Evolutionary conservation across 495 filamentous ascomycete genomes (phyloP), one percentile per base, ranked within the genome.

Genomic region (Ramalina intermedia): DNA sequence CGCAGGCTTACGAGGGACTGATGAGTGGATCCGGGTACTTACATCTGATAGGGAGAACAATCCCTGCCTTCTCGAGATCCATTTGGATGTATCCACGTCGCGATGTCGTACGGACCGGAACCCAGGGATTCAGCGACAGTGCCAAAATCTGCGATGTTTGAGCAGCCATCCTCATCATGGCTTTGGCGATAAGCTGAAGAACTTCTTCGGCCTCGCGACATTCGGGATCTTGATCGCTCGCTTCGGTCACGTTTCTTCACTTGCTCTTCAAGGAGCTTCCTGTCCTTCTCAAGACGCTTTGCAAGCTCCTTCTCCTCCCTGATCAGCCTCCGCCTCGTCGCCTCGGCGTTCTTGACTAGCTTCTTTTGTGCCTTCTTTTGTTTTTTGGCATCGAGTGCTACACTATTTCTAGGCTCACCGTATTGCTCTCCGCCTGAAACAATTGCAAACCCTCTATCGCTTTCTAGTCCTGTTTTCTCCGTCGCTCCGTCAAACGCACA

Each of bases 31-130:
- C 2, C 6, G 29, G 29, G 29, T 33, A 33, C 29, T 33, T 33
- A 33, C 12, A 66, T 50, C 42, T 66, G 62, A 55, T 65, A 58
- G n/a, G 64, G 64, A 51, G 65, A 58, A 14, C 23, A 41, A 12
- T 37, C 46, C 16, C 33, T 41, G 4, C 23, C 13, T 18, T 13
- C 16, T 1, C 36, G 27, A 17, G 50, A 41, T 21, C 20, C 18
- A 33, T 11, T 45, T n/a, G 55, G 58, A 18, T 43, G 26, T 37
- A 44, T 42, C 6, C 27, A 27, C 38, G 35, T 62, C 23, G 69
- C 65, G 37, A 64, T 56, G 42, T 72, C 69, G 50, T 70, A 72
- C 2, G 68, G 69, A 23, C 60, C 64, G 11, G 52, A 40, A 29
- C 69, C 68, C 3, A 70, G 51, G 0, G 62, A 58, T 13, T 53